These are phyloP conservation scores for Bothriochloa decipiens DNA, from an alignment of 176 grass and related monocot species.

Conservation along the genomic window DNA sequence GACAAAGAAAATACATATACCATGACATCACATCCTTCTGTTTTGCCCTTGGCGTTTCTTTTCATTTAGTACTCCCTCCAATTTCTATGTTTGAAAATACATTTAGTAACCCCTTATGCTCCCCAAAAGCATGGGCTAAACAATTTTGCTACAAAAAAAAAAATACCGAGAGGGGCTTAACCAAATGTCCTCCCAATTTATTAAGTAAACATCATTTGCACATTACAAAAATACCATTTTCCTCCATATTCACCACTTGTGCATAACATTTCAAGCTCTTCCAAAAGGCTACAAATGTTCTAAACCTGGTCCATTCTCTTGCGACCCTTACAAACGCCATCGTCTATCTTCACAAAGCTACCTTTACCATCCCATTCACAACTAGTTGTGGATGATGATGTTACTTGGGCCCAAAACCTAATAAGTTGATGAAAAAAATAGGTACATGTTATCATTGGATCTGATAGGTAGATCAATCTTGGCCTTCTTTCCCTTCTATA, in stretches of 20 bases:
- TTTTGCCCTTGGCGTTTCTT: not conserved
- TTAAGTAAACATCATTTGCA: too few species aligned
- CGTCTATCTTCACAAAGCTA: not conserved
- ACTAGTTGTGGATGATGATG: not conserved
- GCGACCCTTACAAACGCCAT: not conserved
- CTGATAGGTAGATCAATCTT: too few species aligned
- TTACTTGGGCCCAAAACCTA: not conserved
- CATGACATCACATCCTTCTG: not conserved
- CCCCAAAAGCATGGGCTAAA: too few species aligned
- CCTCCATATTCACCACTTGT: too few species aligned
- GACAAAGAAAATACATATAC: not conserved
- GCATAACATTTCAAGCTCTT: too few species aligned
- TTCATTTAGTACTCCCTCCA: not conserved
- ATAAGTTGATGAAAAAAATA: not conserved
- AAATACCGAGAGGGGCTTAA: too few species aligned
- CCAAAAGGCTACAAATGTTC: not conserved
- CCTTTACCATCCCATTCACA: not conserved
- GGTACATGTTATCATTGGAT: too few species aligned
- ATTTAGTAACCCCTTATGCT: too few species aligned
- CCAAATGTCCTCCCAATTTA: too few species aligned
- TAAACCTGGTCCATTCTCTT: not conserved
- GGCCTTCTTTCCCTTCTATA: too few species aligned
- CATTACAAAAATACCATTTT: too few species aligned
- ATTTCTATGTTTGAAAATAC: not conserved
- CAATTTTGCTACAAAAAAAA: too few species aligned